phyloP scores from a whole-genome alignment of 2,329 filamentous ascomycete species.

The Fusarium udum region DNA sequence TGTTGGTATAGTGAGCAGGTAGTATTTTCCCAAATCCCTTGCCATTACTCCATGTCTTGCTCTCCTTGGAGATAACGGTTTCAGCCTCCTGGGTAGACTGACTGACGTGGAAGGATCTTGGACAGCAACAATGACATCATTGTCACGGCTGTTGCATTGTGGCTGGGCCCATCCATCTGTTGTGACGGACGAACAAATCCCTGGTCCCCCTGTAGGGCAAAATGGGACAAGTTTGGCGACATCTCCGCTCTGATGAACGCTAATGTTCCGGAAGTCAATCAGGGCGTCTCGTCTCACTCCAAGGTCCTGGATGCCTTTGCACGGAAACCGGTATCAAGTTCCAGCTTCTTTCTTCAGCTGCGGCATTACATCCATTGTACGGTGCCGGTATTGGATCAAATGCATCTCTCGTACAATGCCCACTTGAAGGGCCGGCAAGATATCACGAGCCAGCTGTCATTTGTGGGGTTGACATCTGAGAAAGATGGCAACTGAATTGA shows the following conservation, averaged over 20 bases:
- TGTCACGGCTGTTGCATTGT: slow-evolving; percentile 7
- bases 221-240: slow-evolving; percentile 16
- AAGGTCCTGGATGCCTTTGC: neutral
- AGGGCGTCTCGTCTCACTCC: slow-evolving; percentile 19
- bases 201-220: slow-evolving; percentile 14
- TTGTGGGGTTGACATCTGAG: slow-evolving; percentile 26
- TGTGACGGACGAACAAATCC: slow-evolving; percentile 24
- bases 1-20: neutral
- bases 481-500: slow-evolving; percentile 16
- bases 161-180: slow-evolving; percentile 23
- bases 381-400: slow-evolving; percentile 6
- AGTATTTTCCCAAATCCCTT: slow-evolving; percentile 12
- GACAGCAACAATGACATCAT: slow-evolving; percentile 38
- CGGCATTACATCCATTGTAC: slow-evolving; percentile 28
- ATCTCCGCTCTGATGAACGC: slow-evolving; percentile 24
- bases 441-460: slow-evolving; percentile 36
- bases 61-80: slow-evolving; percentile 28
- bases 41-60: slow-evolving; percentile 10
- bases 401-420: slow-evolving; percentile 13
- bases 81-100: slow-evolving; percentile 40
- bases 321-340: neutral
- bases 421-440: slow-evolving; percentile 26
- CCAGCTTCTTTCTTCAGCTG: neutral
- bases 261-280: slow-evolving; percentile 22
- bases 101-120: slow-evolving; percentile 38